Percentiles rank a stretch among this genome's conserved stretches.
Conservation (phyloP, 1,284 basidiomycete genomes). For the Taiwanofungus camphoratus region DNA sequence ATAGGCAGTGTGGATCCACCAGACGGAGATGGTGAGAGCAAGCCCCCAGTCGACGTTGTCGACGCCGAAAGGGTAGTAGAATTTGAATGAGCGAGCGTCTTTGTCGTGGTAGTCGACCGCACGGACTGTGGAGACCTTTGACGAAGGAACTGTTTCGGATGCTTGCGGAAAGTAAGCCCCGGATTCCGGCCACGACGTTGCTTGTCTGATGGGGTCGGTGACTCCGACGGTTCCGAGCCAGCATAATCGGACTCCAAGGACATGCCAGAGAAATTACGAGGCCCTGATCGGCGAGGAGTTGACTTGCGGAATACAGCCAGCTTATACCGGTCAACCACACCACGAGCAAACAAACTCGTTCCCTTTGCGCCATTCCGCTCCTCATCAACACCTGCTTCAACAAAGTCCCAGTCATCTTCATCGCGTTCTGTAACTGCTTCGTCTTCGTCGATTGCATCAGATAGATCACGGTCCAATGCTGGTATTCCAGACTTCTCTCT, state of each 20-base stretch:
- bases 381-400: constrained; percentile 68
- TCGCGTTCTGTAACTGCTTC: constrained; percentile 49
- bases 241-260: constrained; percentile 47
- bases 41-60: constrained; percentile 39
- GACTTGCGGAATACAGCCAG: constrained; percentile 80
- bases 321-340: constrained; percentile 76
- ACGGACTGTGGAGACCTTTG: constrained; percentile 59
- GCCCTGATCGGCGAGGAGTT: constrained; percentile 43
- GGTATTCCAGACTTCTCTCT: constrained; percentile 75
- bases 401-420: constrained; percentile 82
- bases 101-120: constrained; percentile 39
- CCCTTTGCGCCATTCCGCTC: constrained; percentile 74
- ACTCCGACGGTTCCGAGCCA: constrained; percentile 27
- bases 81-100: constrained; percentile 39
- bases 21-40: constrained; percentile 57
- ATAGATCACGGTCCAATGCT: constrained; percentile 65
- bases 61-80: constrained; percentile 44
- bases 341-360: constrained; percentile 75
- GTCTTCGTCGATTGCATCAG: constrained; percentile 53
- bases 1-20: constrained; percentile 35
- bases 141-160: constrained; percentile 62
- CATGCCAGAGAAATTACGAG: constrained; percentile 48
- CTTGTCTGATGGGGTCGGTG: constrained; percentile 48
- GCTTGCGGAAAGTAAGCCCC: constrained; percentile 65
- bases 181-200: constrained; percentile 60